Base-by-base conservation (phyloP, 495 filamentous ascomycete species). In the Lasiosphaeria hispida region DNA sequence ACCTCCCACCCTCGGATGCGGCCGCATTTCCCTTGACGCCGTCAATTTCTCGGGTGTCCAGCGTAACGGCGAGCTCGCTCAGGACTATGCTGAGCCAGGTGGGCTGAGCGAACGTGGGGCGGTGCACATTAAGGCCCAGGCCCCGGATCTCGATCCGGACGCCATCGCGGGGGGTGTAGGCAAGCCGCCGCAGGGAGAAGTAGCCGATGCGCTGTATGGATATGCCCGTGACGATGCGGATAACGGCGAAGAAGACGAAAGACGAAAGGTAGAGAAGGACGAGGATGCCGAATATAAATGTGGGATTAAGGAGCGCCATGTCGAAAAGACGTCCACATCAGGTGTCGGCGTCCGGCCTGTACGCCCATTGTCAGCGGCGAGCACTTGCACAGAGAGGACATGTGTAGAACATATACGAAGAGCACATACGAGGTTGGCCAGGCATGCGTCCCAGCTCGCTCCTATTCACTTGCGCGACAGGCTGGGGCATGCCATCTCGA, bases 181-280 rank as follows among this genome's bases (percentile, higher is more conserved):
- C 85, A 50, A 97, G 88, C 53, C 92, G 88, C 59, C 92, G 86
- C 49, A 99, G 78, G 30, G 92, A 95, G 59, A 93, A 87, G 63
- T 92, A 96, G 30, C 94, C 94, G 50, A 97, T 79, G 49, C 94
- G 86, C 72, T 99, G 94, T 61, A 99, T 96, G 2, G 94, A 99
- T 40, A 99, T 78, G 53, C 94, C 95, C 54, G 93, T 97, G 54
- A 94, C 72, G 63, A 97, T 91, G 15, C 94, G 90, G 57, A 97
- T 76, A 60, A 97, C 83, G 59, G 95, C 94, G 72, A 99, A 96
- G 54, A 97, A 72, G 53, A 97, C 84, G 68, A 99, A 97, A 57
- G 92, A 90, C 59, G 83, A 86, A 18, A 99, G 83, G 79, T 96
- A 97, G 48, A 90, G 79, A 47, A 97, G 81, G 58, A 97, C 82